Evolutionary conservation across 208 protist genomes (phyloP).

Genomic region (Trypanosoma congolense): DNA sequence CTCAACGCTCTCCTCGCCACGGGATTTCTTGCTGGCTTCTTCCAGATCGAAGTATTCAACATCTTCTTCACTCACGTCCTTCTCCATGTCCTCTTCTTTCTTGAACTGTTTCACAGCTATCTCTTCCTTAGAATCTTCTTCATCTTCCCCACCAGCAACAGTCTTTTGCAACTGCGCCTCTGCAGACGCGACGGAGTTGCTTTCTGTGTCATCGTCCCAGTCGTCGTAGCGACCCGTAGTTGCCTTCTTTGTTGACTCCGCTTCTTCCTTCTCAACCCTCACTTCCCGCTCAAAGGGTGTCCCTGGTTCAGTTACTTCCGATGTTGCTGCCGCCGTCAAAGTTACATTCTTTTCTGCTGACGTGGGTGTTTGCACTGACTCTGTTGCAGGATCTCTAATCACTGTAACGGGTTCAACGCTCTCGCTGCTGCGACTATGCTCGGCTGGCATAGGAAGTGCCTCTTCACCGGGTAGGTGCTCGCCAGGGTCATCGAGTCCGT

Average conservation of each 20-base stretch:
- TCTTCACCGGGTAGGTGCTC: no score
- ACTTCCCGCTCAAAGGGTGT: not conserved
- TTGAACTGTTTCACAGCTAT: no score
- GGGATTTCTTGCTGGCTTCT: no score
- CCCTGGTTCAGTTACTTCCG: not conserved
- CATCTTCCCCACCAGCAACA: not conserved
- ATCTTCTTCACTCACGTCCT: no score
- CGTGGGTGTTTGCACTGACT: no score
- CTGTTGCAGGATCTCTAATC: no score
- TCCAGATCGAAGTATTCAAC: no score
- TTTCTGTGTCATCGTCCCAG: slow-evolving; percentile 20
- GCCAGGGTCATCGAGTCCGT: no score
- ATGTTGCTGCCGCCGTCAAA: not conserved
- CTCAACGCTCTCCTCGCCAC: not conserved
- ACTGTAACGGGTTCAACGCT: no score
- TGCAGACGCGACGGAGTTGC: not conserved
- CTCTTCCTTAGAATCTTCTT: not conserved
- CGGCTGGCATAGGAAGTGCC: no score
- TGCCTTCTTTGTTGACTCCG: slow-evolving; percentile 1
- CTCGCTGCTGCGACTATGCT: no score
- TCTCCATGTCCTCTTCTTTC: no score
- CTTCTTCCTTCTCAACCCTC: not conserved
- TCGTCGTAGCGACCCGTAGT: slow-evolving; percentile 12
- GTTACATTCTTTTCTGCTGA: not conserved
- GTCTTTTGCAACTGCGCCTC: slow-evolving; percentile 10